Evolutionary conservation across 73 alveolate species (phyloP).

Genomic region (Symbiodinium pilosum): DNA sequence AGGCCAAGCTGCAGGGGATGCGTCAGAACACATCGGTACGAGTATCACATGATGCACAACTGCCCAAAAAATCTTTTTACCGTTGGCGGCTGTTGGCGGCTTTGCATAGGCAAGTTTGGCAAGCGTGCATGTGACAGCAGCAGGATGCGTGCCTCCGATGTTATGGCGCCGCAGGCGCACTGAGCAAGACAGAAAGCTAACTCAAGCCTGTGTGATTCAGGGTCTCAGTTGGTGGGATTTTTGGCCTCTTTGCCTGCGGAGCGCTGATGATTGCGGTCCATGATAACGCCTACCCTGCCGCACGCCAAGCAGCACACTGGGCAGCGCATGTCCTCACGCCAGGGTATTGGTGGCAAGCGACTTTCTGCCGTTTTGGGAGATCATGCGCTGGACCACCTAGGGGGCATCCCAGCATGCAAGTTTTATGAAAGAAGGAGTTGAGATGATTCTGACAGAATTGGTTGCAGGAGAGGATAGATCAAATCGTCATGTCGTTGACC

Average conservation of each 20-base stretch:
- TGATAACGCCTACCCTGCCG: background rate
- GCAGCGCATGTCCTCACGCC: background rate
- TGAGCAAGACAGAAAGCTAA: background rate
- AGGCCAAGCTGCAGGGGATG: too few relatives aligned
- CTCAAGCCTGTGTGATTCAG: background rate
- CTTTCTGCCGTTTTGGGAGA: conserved; percentile 47
- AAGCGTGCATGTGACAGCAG: background rate
- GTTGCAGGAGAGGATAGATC: too few relatives aligned
- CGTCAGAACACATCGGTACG: too few relatives aligned
- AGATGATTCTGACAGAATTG: too few relatives aligned
- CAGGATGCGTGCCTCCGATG: conserved; percentile 85
- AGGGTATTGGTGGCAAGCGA: conserved; percentile 63
- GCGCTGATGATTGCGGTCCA: too few relatives aligned
- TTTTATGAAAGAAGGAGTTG: too few relatives aligned
- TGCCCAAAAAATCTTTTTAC: too few relatives aligned
- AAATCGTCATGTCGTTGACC: too few relatives aligned
- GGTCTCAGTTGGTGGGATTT: background rate
- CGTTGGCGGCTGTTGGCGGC: too few relatives aligned
- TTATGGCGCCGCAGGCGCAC: conserved; percentile 36
- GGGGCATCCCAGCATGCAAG: too few relatives aligned
- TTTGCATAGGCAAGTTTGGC: background rate
- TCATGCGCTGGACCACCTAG: conserved; percentile 23
- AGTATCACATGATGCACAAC: too few relatives aligned
- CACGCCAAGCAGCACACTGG: background rate
- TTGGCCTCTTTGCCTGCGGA: background rate